A percentile compares a stretch with the other conserved stretches of the same genome.
phyloP scores from a whole-genome alignment of 2,329 filamentous ascomycete genomes.

The Orbilia blumenaviensis region DNA sequence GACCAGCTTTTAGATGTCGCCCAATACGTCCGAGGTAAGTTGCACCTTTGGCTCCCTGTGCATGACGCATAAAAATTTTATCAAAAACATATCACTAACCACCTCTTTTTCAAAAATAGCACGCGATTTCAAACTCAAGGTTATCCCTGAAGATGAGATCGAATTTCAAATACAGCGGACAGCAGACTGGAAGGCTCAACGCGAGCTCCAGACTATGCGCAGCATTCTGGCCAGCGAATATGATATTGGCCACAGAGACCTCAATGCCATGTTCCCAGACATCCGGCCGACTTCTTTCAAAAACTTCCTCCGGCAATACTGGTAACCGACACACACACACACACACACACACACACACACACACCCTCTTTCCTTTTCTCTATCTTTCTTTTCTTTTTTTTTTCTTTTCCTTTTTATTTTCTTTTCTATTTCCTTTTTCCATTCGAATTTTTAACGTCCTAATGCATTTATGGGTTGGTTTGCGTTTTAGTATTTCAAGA shows the following conservation, averaged over 20 bases:
- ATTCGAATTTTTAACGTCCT: not conserved
- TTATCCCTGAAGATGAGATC: constrained; percentile 35
- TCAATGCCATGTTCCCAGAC: constrained; percentile 41
- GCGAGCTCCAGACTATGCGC: constrained; percentile 42
- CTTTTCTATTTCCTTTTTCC: not conserved
- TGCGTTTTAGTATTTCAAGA: constrained; percentile 31
- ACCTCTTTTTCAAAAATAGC: constrained; percentile 31
- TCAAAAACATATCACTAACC: constrained; percentile 28
- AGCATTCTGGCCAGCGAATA: constrained; percentile 43
- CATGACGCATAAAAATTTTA: constrained; percentile 34
- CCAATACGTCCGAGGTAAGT: constrained; percentile 54
- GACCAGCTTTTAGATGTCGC: constrained; percentile 53
- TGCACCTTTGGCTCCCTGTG: constrained; percentile 48
- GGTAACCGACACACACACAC: constrained; percentile 17
- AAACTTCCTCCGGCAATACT: constrained; percentile 26
- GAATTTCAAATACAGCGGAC: constrained; percentile 30
- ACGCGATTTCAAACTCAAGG: constrained; percentile 34
- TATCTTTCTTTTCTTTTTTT: not conserved
- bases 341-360: not conserved
- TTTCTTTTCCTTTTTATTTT: not conserved
- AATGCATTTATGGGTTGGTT: not conserved
- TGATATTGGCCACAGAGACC: constrained; percentile 34
- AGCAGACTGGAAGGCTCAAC: constrained; percentile 33
- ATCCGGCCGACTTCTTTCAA: constrained; percentile 28
- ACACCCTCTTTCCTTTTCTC: not conserved